These are phyloP conservation scores for Actinomortierella ambigua DNA, from an alignment of 371 early-diverging fungal genomes.

Conservation along the genomic window DNA sequence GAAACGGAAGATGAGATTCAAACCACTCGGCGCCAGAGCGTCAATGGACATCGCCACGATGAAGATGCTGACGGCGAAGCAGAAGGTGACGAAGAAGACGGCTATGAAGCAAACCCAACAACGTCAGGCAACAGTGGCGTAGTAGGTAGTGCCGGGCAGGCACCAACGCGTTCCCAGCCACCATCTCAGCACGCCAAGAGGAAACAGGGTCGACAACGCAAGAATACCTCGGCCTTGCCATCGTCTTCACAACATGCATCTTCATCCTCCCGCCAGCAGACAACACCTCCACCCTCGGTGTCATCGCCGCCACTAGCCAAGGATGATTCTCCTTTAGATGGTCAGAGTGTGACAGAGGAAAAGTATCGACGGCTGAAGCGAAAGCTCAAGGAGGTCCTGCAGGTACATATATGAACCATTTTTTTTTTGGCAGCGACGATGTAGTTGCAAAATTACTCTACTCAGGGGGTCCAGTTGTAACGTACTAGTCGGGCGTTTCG, in stretches of 20 bases:
- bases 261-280: background rate
- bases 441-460: background rate
- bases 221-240: background rate
- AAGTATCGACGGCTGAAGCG: constrained; percentile 59
- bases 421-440: background rate
- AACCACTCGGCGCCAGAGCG: no score
- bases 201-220: constrained; percentile 1
- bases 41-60: no score
- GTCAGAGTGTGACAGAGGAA: constrained; percentile 45
- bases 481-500: no score
- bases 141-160: no score
- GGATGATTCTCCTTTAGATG: constrained; percentile 2
- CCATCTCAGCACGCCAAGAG: background rate
- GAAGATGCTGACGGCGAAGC: no score
- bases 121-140: no score
- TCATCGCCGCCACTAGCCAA: constrained; percentile 2
- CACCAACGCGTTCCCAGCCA: background rate
- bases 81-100: no score
- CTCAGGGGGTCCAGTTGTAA: no score
- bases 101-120: no score
- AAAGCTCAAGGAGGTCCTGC: constrained; percentile 58
- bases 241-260: background rate
- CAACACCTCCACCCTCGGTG: background rate
- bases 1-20: no score
- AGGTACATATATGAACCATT: constrained; percentile 38